Percentiles rank a stretch among this genome's conserved stretches.
phyloP scores from a whole-genome alignment of 1,139 yeast species.

The Protomyces lactucae-debilis region DNA sequence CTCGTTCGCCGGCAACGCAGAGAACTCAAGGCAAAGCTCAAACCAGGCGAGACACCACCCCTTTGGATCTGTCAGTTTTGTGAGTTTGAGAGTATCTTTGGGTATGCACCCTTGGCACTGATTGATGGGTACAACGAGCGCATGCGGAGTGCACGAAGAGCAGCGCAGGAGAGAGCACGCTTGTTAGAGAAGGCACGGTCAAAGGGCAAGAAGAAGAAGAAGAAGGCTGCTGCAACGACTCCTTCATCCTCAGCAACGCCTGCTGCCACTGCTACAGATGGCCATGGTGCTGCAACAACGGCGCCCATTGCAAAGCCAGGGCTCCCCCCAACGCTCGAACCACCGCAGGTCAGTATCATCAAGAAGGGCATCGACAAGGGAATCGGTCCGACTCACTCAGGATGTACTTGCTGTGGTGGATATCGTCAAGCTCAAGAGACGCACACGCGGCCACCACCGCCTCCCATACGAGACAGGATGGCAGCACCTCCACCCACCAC shows the following conservation, averaged over 20 bases:
- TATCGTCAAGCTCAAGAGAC: not conserved
- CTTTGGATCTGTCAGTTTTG: constrained; percentile 51
- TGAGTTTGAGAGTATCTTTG: constrained; percentile 57
- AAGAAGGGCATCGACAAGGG: constrained; percentile 25
- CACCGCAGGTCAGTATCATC: constrained; percentile 1
- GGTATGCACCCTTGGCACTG: constrained; percentile 49
- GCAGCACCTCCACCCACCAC: not conserved
- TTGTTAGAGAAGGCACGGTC: constrained; percentile 34
- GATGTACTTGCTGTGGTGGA: constrained; percentile 22
- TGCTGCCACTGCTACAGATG: not conserved
- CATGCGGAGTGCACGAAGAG: constrained; percentile 38
- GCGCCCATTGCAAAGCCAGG: not conserved
- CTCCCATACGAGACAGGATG: not conserved
- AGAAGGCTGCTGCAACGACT: constrained; percentile 5
- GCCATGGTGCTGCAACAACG: not conserved
- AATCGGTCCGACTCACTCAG: constrained; percentile 16
- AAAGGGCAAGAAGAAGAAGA: constrained; percentile 29
- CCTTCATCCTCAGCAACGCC: not conserved
- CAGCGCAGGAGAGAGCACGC: constrained; percentile 32
- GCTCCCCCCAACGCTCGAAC: not conserved
- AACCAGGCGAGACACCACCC: constrained; percentile 21
- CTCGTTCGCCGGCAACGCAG: constrained; percentile 10
- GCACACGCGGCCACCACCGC: not conserved
- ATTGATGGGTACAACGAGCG: constrained; percentile 48
- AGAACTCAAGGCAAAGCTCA: constrained; percentile 7